These are phyloP conservation scores for Oenanthe sinensis DNA, from an alignment of 129 eudicot species.

Conservation along the genomic window DNA sequence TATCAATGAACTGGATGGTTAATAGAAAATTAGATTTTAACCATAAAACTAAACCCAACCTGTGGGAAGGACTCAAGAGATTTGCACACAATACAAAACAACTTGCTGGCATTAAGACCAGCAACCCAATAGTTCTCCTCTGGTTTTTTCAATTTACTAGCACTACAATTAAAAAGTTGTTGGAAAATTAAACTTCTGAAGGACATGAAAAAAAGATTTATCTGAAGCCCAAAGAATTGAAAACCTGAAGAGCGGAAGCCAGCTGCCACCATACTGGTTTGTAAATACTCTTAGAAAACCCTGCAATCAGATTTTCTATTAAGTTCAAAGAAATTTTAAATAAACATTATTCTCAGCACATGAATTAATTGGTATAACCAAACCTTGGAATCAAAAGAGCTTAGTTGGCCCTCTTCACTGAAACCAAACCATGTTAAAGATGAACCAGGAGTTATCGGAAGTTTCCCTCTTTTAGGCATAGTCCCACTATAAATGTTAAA, in stretches of 20 bases:
- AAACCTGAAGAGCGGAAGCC: slow-evolving; percentile 95
- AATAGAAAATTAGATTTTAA: not conserved
- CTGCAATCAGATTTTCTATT: slow-evolving; percentile 21
- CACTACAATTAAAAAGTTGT: slow-evolving; percentile 28
- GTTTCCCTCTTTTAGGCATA: slow-evolving; percentile 53
- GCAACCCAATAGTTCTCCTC: slow-evolving; percentile 88
- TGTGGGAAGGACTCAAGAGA: slow-evolving; percentile 85
- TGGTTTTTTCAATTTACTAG: slow-evolving; percentile 61
- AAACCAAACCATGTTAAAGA: slow-evolving; percentile 81
- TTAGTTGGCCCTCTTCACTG: slow-evolving; percentile 88
- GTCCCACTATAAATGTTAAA: slow-evolving; percentile 56
- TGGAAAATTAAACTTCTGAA: slow-evolving; percentile 5
- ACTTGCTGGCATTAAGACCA: slow-evolving; percentile 72
- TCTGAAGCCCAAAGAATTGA: slow-evolving; percentile 15
- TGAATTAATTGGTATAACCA: slow-evolving; percentile 4
- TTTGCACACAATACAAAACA: slow-evolving; percentile 85
- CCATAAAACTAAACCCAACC: slow-evolving; percentile 29
- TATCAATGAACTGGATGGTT: not conserved
- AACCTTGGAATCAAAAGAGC: slow-evolving; percentile 93
- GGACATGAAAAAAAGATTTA: not conserved
- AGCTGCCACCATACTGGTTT: slow-evolving; percentile 78
- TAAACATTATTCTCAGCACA: not conserved
- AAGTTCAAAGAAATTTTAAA: slow-evolving; percentile 5
- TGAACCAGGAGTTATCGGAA: slow-evolving; percentile 89
- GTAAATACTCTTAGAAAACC: slow-evolving; percentile 76